These are phyloP conservation scores for Takashimella koratensis DNA, from an alignment of 1,284 basidiomycete genomes.

Conservation along the genomic window DNA sequence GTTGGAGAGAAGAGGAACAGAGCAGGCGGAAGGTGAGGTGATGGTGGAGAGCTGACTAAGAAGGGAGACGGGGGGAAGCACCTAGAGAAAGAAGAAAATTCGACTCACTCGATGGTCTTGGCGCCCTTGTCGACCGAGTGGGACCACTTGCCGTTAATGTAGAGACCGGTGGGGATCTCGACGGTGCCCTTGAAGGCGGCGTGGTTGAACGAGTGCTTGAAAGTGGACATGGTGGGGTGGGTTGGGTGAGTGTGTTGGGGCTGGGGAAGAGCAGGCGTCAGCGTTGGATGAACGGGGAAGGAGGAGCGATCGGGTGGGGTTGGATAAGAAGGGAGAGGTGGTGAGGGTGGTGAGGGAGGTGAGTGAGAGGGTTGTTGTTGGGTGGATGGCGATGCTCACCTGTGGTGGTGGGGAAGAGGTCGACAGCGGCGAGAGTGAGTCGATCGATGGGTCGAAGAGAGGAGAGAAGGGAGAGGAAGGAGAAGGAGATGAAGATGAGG, in stretches of 20 bases:
- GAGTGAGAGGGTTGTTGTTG: too few relatives aligned
- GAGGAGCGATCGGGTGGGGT: too few relatives aligned
- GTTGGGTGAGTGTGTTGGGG: background rate
- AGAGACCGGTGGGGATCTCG: constrained; percentile 68
- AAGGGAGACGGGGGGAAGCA: constrained; percentile 46
- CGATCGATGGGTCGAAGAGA: background rate
- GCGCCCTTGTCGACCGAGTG: constrained; percentile 59
- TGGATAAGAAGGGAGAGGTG: too few relatives aligned
- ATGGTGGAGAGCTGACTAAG: background rate
- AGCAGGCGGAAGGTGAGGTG: background rate
- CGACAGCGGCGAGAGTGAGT: too few relatives aligned
- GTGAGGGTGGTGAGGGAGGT: too few relatives aligned
- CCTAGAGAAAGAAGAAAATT: constrained; percentile 49
- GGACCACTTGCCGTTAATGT: constrained; percentile 75
- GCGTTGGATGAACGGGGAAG: too few relatives aligned
- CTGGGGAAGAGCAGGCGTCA: too few relatives aligned
- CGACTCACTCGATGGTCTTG: constrained; percentile 45
- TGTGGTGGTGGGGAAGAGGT: too few relatives aligned
- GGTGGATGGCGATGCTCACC: too few relatives aligned
- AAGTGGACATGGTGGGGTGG: constrained; percentile 37
- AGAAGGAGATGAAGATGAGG: background rate
- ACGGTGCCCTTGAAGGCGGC: constrained; percentile 65
- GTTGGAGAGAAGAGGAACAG: background rate
- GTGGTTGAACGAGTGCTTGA: constrained; percentile 62
- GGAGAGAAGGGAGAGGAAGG: background rate